Evolutionary conservation across 139 green algal species (phyloP).

Genomic region (Gonium pectorale): DNA sequence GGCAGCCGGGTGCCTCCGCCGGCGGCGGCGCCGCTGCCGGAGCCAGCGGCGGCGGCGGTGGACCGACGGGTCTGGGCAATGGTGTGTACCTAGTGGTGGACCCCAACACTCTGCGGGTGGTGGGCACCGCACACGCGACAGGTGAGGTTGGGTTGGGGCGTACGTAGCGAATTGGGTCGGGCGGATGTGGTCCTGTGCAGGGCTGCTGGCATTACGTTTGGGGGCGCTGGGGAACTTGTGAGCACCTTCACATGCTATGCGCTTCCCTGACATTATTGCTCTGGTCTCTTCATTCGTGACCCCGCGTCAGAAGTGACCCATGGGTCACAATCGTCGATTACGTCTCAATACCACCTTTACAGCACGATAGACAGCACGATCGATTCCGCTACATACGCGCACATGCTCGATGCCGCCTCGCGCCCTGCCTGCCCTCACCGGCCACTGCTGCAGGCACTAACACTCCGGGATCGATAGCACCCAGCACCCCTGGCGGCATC

Average conservation of each 20-base stretch:
- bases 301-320: no score
- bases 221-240: no score
- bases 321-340: no score
- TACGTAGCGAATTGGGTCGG: not conserved
- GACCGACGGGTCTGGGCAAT: not conserved
- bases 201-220: no score
- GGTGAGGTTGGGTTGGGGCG: not conserved
- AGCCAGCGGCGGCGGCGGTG: constrained; percentile 1
- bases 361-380: no score
- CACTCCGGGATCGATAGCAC: constrained; percentile 1
- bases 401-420: no score
- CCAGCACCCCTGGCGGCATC: constrained; percentile 12
- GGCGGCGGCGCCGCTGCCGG: not conserved
- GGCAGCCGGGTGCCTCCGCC: no score
- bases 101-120: constrained; percentile 6
- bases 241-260: no score
- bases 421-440: not conserved
- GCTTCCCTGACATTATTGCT: no score
- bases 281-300: no score
- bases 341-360: no score
- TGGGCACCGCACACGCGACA: constrained; percentile 27
- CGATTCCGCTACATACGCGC: no score
- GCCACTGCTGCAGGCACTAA: not conserved
- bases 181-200: not conserved
- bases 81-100: constrained; percentile 32